These are phyloP conservation scores for Anacardium occidentale DNA, from an alignment of 345 rosid species.

Conservation along the genomic window DNA sequence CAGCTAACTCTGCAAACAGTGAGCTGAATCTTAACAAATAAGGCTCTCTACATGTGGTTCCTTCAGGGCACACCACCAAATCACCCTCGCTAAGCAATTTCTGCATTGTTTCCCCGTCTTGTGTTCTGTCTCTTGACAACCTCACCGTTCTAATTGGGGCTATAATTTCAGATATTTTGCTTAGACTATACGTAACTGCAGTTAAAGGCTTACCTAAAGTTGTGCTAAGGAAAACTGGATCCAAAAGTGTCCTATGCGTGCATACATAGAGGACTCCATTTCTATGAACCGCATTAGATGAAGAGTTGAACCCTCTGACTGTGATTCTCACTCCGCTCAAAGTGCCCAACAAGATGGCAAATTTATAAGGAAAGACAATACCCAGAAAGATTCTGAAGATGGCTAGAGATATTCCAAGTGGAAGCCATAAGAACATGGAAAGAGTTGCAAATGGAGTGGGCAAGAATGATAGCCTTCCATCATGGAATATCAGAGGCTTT, in stretches of 20 bases:
- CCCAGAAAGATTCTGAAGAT: conserved; percentile 65
- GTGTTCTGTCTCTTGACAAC: conserved; percentile 60
- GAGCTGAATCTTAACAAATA: conserved; percentile 87
- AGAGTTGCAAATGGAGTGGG: conserved; percentile 81
- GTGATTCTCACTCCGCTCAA: conserved; percentile 51
- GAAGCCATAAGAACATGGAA: conserved; percentile 75
- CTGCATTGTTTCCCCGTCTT: conserved; percentile 72
- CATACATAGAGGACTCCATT: conserved; percentile 85
- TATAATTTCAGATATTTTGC: conserved; percentile 76
- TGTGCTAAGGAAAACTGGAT: conserved; percentile 77
- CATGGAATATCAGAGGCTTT: conserved; percentile 85
- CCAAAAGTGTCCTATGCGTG: conserved; percentile 76
- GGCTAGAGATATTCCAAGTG: conserved; percentile 58
- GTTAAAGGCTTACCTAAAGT: conserved; percentile 60
- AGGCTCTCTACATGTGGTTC: conserved; percentile 94
- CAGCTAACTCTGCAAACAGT: conserved; percentile 76
- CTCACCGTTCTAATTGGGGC: conserved; percentile 84
- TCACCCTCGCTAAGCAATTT: conserved; percentile 71
- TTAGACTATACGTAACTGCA: conserved; percentile 88
- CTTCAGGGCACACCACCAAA: conserved; percentile 89
- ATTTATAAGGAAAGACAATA: conserved; percentile 54
- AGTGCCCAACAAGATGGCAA: conserved; percentile 40
- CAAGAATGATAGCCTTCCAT: conserved; percentile 93
- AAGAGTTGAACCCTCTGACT: conserved; percentile 28
- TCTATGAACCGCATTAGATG: conserved; percentile 19